phyloP scores from a whole-genome alignment of 495 filamentous ascomycete species.

The Hypoxylon cercidicola region DNA sequence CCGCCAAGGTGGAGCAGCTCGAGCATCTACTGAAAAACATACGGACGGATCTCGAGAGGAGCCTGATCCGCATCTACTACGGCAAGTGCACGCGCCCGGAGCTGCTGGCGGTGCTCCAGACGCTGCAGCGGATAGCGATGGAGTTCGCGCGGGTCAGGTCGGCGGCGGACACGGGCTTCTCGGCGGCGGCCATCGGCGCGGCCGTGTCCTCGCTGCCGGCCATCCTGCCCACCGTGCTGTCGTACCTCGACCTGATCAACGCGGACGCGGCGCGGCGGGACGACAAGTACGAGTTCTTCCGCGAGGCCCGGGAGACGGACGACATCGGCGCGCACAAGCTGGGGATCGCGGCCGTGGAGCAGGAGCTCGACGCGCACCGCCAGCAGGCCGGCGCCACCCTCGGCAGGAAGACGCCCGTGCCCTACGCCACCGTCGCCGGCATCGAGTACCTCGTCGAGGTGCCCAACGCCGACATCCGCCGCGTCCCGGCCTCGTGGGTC shows the following conservation, averaged over 20 bases:
- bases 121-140: conserved; percentile 79
- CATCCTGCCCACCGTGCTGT: conserved; percentile 74
- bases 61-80: conserved; percentile 95
- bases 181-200: conserved; percentile 73
- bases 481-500: conserved; percentile 90
- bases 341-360: conserved; percentile 90
- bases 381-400: conserved; percentile 74
- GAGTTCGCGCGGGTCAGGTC: conserved; percentile 75
- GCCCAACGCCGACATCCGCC: conserved; percentile 78
- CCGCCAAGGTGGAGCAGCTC: conserved; percentile 75
- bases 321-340: conserved; percentile 87
- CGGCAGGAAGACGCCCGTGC: conserved; percentile 71
- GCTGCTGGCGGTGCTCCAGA: conserved; percentile 84
- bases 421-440: conserved; percentile 82
- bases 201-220: conserved; percentile 80
- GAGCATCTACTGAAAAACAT: conserved; percentile 74
- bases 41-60: conserved; percentile 87
- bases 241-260: conserved; percentile 86
- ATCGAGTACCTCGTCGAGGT: conserved; percentile 97
- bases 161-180: conserved; percentile 76
- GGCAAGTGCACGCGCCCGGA: conserved; percentile 93
- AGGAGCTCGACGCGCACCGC: conserved; percentile 83
- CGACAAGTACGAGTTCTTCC: conserved; percentile 95
- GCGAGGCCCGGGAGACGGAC: conserved; percentile 84
- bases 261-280: conserved; percentile 82